Conservation (phyloP, 2,329 filamentous ascomycete species). For the Colletotrichum sp. region DNA sequence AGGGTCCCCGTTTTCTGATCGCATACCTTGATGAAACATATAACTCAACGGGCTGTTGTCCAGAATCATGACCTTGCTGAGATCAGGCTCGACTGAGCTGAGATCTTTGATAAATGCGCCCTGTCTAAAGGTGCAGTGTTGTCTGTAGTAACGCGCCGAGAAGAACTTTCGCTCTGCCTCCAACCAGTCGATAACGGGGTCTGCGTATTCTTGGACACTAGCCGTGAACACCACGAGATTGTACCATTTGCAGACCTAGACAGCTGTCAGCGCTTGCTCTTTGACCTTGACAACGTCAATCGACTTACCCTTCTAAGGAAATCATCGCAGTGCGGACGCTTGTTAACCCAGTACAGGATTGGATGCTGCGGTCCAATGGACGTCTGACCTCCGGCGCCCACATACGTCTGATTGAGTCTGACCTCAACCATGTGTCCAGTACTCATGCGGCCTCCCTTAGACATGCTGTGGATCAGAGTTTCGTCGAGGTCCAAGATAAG, state of each 20-base stretch:
- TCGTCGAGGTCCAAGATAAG: slow-evolving; percentile 95
- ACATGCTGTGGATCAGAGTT: slow-evolving; percentile 97
- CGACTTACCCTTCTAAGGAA: slow-evolving; percentile 79
- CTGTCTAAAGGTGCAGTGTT: slow-evolving; percentile 95
- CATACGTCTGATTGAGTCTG: slow-evolving; percentile 76
- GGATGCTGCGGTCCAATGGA: slow-evolving; percentile 86
- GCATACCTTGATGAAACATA: slow-evolving; percentile 94
- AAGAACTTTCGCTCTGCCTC: slow-evolving; percentile 98
- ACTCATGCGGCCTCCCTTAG: slow-evolving; percentile 93
- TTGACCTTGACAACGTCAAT: background rate
- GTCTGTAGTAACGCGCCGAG: slow-evolving; percentile 89
- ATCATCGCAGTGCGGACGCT: slow-evolving; percentile 95
- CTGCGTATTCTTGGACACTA: slow-evolving; percentile 97
- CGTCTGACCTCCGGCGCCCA: slow-evolving; percentile 70
- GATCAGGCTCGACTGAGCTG: slow-evolving; percentile 91
- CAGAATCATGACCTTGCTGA: slow-evolving; percentile 98
- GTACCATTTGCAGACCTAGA: slow-evolving; percentile 92
- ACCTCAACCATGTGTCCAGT: slow-evolving; percentile 99
- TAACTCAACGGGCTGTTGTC: slow-evolving; percentile 99
- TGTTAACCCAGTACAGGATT: slow-evolving; percentile 98
- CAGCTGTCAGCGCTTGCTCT: background rate
- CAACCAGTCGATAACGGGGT: slow-evolving; percentile 98
- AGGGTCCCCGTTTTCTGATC: background rate
- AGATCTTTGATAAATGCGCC: slow-evolving; percentile 98
- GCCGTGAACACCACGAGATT: slow-evolving; percentile 97